These are phyloP conservation scores for Triadica sebifera DNA, from an alignment of 345 rosid genomes.

Conservation along the genomic window DNA sequence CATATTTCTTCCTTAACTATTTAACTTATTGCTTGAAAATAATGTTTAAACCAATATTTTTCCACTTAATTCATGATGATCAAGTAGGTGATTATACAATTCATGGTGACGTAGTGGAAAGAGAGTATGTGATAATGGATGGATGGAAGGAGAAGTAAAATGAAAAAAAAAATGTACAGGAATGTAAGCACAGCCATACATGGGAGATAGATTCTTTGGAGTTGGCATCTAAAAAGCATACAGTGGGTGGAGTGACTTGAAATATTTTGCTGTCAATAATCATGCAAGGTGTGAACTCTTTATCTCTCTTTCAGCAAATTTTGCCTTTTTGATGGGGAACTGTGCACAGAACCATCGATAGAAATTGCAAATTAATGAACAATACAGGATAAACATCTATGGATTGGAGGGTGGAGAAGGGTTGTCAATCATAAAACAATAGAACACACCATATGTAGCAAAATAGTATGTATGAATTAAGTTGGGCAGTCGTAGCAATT, in stretches of 20 bases:
- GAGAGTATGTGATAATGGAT: not conserved
- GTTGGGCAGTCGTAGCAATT: too few species aligned
- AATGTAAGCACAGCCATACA: not conserved
- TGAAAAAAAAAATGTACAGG: not conserved
- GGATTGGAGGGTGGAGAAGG: too few species aligned
- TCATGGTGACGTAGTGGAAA: not conserved
- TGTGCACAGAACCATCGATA: too few species aligned
- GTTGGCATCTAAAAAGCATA: not conserved
- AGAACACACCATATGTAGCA: too few species aligned
- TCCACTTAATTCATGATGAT: slow-evolving; percentile 7
- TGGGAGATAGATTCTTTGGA: not conserved
- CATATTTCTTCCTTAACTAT: not conserved
- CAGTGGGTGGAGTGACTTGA: not conserved
- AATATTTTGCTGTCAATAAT: slow-evolving; percentile 14
- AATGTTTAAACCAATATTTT: not conserved
- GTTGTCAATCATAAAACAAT: too few species aligned
- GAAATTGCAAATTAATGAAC: too few species aligned
- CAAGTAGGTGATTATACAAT: not conserved
- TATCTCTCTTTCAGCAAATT: not conserved
- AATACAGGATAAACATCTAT: too few species aligned
- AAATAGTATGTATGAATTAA: too few species aligned
- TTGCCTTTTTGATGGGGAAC: too few species aligned
- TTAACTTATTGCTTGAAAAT: not conserved
- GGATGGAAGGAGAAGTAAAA: slow-evolving; percentile 1
- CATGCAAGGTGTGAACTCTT: not conserved